A percentile compares a stretch with the other conserved stretches of the same genome.
These are phyloP conservation scores for Vachellia collinsii DNA, from an alignment of 306 rosid genomes.

Conservation along the genomic window DNA sequence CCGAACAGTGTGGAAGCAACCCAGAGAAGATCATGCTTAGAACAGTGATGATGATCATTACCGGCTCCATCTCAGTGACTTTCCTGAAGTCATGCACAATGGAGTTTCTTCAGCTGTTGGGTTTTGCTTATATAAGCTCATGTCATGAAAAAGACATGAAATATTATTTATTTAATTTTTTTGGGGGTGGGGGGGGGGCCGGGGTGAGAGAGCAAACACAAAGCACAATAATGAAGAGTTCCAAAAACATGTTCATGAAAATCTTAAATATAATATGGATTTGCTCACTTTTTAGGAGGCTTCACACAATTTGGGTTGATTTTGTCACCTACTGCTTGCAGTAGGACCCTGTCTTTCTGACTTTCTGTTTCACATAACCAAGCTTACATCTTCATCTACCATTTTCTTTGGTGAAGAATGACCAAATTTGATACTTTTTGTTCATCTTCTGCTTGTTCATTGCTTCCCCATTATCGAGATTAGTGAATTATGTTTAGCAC, in stretches of 20 bases:
- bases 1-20: constrained; percentile 37
- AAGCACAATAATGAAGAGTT: constrained; percentile 61
- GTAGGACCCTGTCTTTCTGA: constrained; percentile 45
- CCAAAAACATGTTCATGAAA: constrained; percentile 53
- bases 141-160: constrained; percentile 18
- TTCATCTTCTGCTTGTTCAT: background rate
- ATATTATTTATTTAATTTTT: no score
- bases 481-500: background rate
- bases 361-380: constrained; percentile 25
- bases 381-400: constrained; percentile 16
- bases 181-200: no score
- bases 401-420: background rate
- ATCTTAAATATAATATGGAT: constrained; percentile 34
- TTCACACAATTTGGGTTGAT: constrained; percentile 57
- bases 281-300: constrained; percentile 44
- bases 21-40: constrained; percentile 44
- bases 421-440: background rate
- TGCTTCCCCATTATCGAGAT: background rate
- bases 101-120: constrained; percentile 22
- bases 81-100: background rate
- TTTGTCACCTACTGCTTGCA: constrained; percentile 49
- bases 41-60: constrained; percentile 37
- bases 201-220: constrained; percentile 2
- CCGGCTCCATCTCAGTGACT: constrained; percentile 35
- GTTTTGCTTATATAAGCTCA: constrained; percentile 40